Evolutionary conservation across 2,329 filamentous ascomycete species (phyloP).

Genomic region (Lizonia empirigonia): DNA sequence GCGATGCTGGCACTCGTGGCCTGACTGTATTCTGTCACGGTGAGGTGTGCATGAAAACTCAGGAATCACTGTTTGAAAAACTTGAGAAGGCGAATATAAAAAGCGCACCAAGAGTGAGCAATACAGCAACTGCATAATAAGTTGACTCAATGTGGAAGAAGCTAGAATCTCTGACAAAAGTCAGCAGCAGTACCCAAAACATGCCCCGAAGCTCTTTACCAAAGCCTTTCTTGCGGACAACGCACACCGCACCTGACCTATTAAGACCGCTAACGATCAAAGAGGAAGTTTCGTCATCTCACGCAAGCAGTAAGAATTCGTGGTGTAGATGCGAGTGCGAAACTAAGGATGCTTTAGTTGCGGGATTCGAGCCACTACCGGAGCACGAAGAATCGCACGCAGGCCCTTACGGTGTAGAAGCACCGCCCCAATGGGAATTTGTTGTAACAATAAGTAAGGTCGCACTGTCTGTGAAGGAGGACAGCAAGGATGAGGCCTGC

Average conservation of each 20-base stretch:
- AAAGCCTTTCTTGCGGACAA: background rate
- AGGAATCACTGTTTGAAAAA: too few relatives aligned
- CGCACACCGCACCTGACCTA: background rate
- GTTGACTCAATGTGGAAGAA: background rate
- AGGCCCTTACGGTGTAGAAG: conserved; percentile 22
- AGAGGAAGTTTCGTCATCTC: background rate
- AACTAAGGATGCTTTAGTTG: background rate
- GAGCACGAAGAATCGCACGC: conserved; percentile 16
- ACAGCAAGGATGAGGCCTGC: background rate
- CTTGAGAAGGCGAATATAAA: background rate
- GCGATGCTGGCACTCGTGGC: too few relatives aligned
- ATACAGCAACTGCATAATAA: background rate
- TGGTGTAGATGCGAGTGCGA: background rate
- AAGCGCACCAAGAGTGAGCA: background rate
- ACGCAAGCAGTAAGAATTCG: background rate
- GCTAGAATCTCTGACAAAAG: background rate
- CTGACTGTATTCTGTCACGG: too few relatives aligned
- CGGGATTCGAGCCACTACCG: conserved; percentile 1
- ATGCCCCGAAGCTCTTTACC: background rate
- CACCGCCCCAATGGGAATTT: conserved; percentile 13
- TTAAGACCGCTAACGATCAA: background rate
- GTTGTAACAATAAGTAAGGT: conserved; percentile 2
- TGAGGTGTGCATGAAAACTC: too few relatives aligned
- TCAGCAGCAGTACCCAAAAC: background rate
- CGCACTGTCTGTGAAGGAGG: background rate